phyloP scores from a whole-genome alignment of 352 stramenopile genomes.

The Globisporangium nunn region DNA sequence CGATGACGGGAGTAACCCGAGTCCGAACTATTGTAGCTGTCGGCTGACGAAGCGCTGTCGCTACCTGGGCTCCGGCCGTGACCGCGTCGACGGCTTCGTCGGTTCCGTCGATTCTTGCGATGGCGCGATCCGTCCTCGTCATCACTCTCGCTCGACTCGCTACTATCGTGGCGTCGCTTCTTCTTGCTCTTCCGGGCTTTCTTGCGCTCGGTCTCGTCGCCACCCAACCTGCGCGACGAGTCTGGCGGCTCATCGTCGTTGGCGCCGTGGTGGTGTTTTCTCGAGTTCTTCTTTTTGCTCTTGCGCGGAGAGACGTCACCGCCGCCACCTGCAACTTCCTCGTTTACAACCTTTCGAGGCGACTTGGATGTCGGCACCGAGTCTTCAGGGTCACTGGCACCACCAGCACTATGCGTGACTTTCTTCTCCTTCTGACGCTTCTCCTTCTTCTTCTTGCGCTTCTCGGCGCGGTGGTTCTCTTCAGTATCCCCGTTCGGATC shows the following conservation, averaged over 20 bases:
- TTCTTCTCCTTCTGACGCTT: constrained; percentile 39
- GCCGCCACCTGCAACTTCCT: constrained; percentile 14
- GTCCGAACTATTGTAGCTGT: constrained; percentile 46
- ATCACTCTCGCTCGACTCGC: constrained; percentile 40
- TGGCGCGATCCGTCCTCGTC: constrained; percentile 17
- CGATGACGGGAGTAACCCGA: constrained; percentile 27
- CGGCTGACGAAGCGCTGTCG: constrained; percentile 39
- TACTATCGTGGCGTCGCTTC: constrained; percentile 39
- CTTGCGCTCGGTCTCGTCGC: constrained; percentile 13
- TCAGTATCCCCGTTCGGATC: constrained; percentile 13
- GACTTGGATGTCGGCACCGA: constrained; percentile 19
- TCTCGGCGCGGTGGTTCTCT: constrained; percentile 35
- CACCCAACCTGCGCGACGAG: constrained; percentile 2
- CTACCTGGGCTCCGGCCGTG: constrained; percentile 14
- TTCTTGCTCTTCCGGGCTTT: constrained; percentile 36
- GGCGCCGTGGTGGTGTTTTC: constrained; percentile 28
- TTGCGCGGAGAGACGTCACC: constrained; percentile 30
- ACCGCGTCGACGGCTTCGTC: constrained; percentile 16
- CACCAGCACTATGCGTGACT: constrained; percentile 4
- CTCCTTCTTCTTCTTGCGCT: constrained; percentile 51
- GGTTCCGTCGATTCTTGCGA: constrained; percentile 12
- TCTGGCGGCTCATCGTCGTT: constrained; percentile 5
- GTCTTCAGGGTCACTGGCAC: constrained; percentile 34
- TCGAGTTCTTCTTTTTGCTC: constrained; percentile 50
- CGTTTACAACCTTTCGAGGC: constrained; percentile 21